A percentile compares a stretch with the other conserved stretches of the same genome.
phyloP scores from a whole-genome alignment of 345 rosid genomes.

The Boechera stricta region DNA sequence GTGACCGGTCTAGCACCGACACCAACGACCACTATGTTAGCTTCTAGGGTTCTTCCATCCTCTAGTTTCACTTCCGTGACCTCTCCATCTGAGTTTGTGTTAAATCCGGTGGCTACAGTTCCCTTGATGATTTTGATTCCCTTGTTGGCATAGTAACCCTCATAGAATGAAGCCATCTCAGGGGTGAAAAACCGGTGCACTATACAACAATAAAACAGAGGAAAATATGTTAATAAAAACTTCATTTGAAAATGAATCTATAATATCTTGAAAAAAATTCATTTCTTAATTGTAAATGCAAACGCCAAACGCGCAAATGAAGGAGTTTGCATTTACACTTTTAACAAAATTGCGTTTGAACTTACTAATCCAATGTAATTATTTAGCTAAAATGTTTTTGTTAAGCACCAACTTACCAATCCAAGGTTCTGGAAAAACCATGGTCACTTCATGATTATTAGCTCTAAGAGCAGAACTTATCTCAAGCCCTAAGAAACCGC shows the following conservation, averaged over 20 bases:
- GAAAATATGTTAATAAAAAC: neutral
- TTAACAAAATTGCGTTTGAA: too few species aligned
- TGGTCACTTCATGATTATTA: constrained; percentile 67
- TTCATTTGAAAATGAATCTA: neutral
- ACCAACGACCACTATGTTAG: constrained; percentile 92
- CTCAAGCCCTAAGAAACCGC: constrained; percentile 85
- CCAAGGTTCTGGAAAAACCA: constrained; percentile 56
- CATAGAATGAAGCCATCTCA: constrained; percentile 80
- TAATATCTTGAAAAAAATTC: too few species aligned
- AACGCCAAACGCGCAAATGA: too few species aligned
- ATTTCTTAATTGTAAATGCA: too few species aligned
- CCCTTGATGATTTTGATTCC: constrained; percentile 73
- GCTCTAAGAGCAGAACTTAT: constrained; percentile 66
- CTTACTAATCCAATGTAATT: neutral
- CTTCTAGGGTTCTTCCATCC: constrained; percentile 87
- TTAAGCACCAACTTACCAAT: constrained; percentile 39
- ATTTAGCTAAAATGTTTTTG: neutral
- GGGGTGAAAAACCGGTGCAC: constrained; percentile 80
- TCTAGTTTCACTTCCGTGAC: constrained; percentile 73
- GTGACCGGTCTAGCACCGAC: constrained; percentile 71
- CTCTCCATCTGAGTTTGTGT: constrained; percentile 46
- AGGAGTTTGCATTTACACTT: too few species aligned
- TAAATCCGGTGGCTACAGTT: constrained; percentile 71
- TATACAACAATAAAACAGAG: constrained; percentile 45
- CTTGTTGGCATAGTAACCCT: constrained; percentile 68